A percentile compares a stretch with the other conserved stretches of the same genome.
phyloP scores from a whole-genome alignment of 768 basidiomycete species.

The Asterophora lycoperdoides region DNA sequence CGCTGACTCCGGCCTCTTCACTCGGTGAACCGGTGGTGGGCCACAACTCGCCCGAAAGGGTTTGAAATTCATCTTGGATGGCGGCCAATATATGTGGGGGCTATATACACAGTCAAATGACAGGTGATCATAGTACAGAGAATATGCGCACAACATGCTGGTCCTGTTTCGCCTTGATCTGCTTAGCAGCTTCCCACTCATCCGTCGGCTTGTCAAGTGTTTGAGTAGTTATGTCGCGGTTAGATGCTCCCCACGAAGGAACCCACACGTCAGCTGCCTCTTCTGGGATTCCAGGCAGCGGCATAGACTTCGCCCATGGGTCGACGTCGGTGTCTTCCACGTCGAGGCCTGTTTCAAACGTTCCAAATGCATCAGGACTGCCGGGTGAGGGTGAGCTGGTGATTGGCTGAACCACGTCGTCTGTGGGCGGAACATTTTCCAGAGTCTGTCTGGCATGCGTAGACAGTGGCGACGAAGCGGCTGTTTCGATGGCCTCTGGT shows the following conservation, averaged over 20 bases:
- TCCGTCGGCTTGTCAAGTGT: constrained; percentile 30
- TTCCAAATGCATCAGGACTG: constrained; percentile 55
- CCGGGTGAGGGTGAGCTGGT: constrained; percentile 16
- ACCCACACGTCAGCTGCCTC: constrained; percentile 36
- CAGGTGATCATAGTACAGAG: constrained; percentile 8
- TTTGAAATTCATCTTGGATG: constrained; percentile 51
- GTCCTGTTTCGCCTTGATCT: constrained; percentile 55
- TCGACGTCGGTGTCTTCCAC: constrained; percentile 24
- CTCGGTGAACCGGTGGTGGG: constrained; percentile 30
- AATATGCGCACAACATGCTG: constrained; percentile 55
- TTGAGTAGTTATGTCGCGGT: constrained; percentile 15
- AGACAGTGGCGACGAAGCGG: constrained; percentile 4
- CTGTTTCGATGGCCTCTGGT: constrained; percentile 11
- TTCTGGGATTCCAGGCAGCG: constrained; percentile 5
- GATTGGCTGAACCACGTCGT: constrained; percentile 1
- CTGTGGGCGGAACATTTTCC: background rate
- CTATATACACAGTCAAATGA: constrained; percentile 32
- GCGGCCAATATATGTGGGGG: constrained; percentile 63
- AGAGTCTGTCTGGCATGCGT: background rate
- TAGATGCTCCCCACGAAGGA: constrained; percentile 35
- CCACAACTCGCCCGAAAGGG: constrained; percentile 51
- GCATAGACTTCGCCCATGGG: constrained; percentile 33
- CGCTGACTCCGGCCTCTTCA: constrained; percentile 18
- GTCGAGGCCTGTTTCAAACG: constrained; percentile 51
- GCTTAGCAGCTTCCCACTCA: constrained; percentile 65